phyloP scores from a whole-genome alignment of 1,139 yeast genomes.

The Maudiozyma humilis region DNA sequence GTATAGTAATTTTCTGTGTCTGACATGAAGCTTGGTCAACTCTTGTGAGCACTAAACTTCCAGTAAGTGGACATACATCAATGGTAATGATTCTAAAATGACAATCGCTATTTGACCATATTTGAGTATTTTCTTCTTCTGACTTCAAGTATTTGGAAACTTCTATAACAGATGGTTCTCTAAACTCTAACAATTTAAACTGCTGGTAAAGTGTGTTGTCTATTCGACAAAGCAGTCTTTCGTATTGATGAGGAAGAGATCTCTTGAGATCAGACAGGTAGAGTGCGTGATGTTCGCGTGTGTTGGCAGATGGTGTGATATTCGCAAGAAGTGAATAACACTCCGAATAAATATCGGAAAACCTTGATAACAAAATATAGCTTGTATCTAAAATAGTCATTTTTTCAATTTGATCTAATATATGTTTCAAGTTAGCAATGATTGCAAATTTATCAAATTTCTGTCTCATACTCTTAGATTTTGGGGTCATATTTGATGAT shows the following conservation, averaged over 20 bases:
- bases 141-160: background rate
- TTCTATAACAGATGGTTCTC: background rate
- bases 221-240: slow-evolving; percentile 15
- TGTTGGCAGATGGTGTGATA: slow-evolving; percentile 8
- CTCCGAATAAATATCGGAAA: slow-evolving; percentile 20
- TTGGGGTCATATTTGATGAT: slow-evolving; percentile 30
- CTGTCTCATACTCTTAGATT: slow-evolving; percentile 21
- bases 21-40: slow-evolving; percentile 27
- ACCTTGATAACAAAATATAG: slow-evolving; percentile 15
- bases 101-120: background rate
- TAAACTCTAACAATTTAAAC: background rate
- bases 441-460: slow-evolving; percentile 23
- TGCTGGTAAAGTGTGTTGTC: slow-evolving; percentile 8
- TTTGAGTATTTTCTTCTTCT: background rate
- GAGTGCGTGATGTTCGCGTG: slow-evolving; percentile 9
- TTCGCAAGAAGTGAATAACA: slow-evolving; percentile 18
- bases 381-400: slow-evolving; percentile 13
- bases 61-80: slow-evolving; percentile 52
- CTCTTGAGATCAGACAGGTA: slow-evolving; percentile 19
- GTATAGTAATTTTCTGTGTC: slow-evolving; percentile 51
- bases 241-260: slow-evolving; percentile 21
- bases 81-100: slow-evolving; percentile 54
- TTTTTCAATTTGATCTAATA: slow-evolving; percentile 13
- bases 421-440: slow-evolving; percentile 14
- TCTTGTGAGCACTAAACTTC: slow-evolving; percentile 50